A percentile compares a stretch with the other conserved stretches of the same genome.
Evolutionary conservation across 2,329 filamentous ascomycete genomes (phyloP).

Genomic region (Paracorniculantispora psalliotae): DNA sequence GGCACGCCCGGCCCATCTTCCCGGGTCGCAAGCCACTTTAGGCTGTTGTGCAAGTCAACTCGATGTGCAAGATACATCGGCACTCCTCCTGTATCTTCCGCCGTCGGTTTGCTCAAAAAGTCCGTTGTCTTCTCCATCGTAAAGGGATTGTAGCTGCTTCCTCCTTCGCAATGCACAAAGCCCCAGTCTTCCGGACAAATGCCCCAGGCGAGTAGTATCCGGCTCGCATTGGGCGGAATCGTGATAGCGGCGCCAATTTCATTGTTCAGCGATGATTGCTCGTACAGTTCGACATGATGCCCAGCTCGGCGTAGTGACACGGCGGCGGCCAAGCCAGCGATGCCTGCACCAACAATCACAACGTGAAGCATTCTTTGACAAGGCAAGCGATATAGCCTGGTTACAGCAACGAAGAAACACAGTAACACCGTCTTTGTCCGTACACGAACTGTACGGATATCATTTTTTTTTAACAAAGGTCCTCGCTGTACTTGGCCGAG

Average conservation of each 20-base stretch:
- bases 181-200: constrained; percentile 26
- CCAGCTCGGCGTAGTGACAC: constrained; percentile 7
- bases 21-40: constrained; percentile 30
- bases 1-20: constrained; percentile 22
- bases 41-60: constrained; percentile 34
- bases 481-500: background rate
- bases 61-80: constrained; percentile 34
- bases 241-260: constrained; percentile 36
- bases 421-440: background rate
- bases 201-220: constrained; percentile 32
- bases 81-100: constrained; percentile 23
- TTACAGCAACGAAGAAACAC: too few relatives aligned
- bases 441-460: background rate
- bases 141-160: constrained; percentile 20
- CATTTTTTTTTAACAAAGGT: background rate
- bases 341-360: constrained; percentile 32
- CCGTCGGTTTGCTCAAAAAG: constrained; percentile 14
- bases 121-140: constrained; percentile 21
- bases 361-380: constrained; percentile 21
- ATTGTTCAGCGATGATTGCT: constrained; percentile 28
- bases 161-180: constrained; percentile 20
- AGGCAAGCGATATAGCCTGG: too few relatives aligned
- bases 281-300: background rate
- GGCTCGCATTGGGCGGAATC: constrained; percentile 33
- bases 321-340: constrained; percentile 30